Evolutionary conservation across 179 eudicot species (phyloP).

Genomic region (Vitellaria paradoxa): DNA sequence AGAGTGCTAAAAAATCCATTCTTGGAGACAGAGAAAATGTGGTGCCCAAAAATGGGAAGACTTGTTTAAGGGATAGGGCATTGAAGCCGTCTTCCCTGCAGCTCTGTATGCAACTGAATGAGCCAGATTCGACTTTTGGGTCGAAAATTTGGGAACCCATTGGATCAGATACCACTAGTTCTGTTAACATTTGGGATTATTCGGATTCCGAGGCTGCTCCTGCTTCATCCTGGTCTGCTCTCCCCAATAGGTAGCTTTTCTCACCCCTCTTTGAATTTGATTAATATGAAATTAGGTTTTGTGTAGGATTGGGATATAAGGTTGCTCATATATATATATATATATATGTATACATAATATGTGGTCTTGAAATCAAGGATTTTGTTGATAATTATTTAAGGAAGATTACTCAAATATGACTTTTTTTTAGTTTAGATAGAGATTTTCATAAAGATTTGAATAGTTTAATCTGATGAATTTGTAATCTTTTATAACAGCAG

Average conservation of each 20-base stretch:
- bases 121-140: slow-evolving; percentile 59
- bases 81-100: slow-evolving; percentile 78
- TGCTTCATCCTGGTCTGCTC: slow-evolving; percentile 93
- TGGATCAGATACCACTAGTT: slow-evolving; percentile 39
- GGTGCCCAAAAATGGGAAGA: slow-evolving; percentile 29
- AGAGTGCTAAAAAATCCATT: background rate
- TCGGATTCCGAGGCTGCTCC: slow-evolving; percentile 99
- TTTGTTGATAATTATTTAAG: no score
- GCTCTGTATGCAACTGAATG: slow-evolving; percentile 72
- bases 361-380: no score
- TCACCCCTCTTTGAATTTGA: background rate
- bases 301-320: no score
- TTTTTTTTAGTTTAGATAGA: no score
- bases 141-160: slow-evolving; percentile 42
- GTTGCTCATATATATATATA: no score
- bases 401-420: no score
- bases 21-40: no score
- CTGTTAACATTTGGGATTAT: slow-evolving; percentile 74
- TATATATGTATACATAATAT: no score
- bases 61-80: slow-evolving; percentile 33
- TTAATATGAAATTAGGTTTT: background rate
- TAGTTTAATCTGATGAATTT: no score
- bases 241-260: slow-evolving; percentile 74
- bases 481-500: no score
- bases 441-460: no score